Conservation (phyloP, 768 basidiomycete species). For the Phylloporus rhodoxanthus region DNA sequence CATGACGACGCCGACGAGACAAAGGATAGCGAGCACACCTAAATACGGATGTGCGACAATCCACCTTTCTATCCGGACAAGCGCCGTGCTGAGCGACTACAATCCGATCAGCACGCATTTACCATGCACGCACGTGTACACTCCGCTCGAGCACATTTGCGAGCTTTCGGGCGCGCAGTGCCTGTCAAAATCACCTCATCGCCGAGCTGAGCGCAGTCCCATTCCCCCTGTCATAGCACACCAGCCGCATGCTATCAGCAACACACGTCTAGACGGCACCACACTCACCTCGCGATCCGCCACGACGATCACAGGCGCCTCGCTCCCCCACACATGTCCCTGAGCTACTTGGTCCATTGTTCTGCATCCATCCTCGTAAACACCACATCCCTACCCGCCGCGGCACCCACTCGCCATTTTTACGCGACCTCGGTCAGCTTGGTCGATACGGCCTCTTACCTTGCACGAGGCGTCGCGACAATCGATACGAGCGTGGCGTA, state of each 20-base stretch:
- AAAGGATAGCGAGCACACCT: slow-evolving; percentile 3
- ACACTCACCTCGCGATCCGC: slow-evolving; percentile 57
- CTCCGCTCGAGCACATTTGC: no score
- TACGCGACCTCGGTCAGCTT: slow-evolving; percentile 47
- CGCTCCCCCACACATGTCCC: slow-evolving; percentile 71
- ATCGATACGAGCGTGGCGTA: slow-evolving; percentile 51
- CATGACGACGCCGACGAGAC: slow-evolving; percentile 5
- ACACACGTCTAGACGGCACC: no score
- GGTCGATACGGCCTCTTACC: slow-evolving; percentile 39
- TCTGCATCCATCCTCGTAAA: slow-evolving; percentile 88
- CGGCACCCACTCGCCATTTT: slow-evolving; percentile 46
- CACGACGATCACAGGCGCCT: slow-evolving; percentile 53
- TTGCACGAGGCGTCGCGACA: slow-evolving; percentile 40
- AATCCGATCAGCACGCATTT: neutral
- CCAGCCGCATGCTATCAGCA: slow-evolving; percentile 35
- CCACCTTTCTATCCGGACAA: slow-evolving; percentile 5
- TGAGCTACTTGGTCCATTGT: slow-evolving; percentile 84
- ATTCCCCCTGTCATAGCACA: slow-evolving; percentile 70
- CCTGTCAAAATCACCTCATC: slow-evolving; percentile 57
- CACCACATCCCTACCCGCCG: slow-evolving; percentile 36
- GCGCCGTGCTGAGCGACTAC: slow-evolving; percentile 15
- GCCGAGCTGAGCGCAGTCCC: slow-evolving; percentile 49
- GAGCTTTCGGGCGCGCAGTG: slow-evolving; percentile 38
- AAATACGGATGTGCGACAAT: slow-evolving; percentile 20
- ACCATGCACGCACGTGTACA: no score